phyloP scores from a whole-genome alignment of 2,329 filamentous ascomycete species.

The Aspergillus costaricaensis region DNA sequence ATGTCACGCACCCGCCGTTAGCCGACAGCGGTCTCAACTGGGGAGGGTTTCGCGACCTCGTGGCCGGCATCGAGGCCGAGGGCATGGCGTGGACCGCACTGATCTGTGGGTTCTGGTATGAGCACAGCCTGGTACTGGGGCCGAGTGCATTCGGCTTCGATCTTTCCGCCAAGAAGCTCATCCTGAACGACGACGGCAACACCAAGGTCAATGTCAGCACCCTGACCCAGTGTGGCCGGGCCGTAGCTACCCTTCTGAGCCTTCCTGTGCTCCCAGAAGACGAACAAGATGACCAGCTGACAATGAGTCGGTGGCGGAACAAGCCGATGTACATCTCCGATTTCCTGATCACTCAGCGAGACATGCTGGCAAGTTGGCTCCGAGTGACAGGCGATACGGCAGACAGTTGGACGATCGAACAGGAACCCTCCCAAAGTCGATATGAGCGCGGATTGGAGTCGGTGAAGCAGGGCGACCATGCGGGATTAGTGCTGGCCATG shows the following conservation, averaged over 20 bases:
- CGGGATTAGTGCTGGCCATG: constrained; percentile 6
- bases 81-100: constrained; percentile 46
- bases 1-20: constrained; percentile 27
- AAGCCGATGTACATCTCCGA: background rate
- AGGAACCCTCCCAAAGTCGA: background rate
- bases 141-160: constrained; percentile 51
- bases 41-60: constrained; percentile 13
- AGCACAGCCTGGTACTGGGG: constrained; percentile 47
- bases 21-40: constrained; percentile 27
- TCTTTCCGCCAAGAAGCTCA: constrained; percentile 44
- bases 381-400: background rate
- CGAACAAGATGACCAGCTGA: background rate
- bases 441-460: background rate
- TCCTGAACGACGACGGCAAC: constrained; percentile 58
- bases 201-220: constrained; percentile 61
- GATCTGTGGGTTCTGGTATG: constrained; percentile 55
- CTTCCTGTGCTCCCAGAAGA: constrained; percentile 28
- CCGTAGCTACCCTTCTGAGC: constrained; percentile 54
- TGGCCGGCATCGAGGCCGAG: constrained; percentile 36
- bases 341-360: constrained; percentile 1
- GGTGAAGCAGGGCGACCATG: constrained; percentile 3
- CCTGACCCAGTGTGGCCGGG: constrained; percentile 57
- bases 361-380: constrained; percentile 6
- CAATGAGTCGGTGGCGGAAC: background rate
- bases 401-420: background rate